phyloP scores from a whole-genome alignment of 495 filamentous ascomycete genomes.

The Penicillium waksmanii region DNA sequence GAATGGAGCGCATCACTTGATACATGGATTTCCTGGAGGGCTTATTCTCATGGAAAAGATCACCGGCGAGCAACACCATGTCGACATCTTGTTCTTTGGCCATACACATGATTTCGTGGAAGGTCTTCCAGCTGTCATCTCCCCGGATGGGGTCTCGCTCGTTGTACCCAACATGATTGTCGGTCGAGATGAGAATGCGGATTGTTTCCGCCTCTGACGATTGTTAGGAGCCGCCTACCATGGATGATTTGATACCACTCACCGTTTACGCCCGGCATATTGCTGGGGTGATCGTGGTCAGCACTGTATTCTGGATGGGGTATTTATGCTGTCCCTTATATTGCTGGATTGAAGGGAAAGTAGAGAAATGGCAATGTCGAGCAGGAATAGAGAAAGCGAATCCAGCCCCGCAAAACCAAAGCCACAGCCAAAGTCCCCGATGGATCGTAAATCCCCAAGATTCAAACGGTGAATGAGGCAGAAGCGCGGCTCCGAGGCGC shows the following conservation, averaged over 20 bases:
- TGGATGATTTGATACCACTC: constrained; percentile 2
- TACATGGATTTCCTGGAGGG: constrained; percentile 96
- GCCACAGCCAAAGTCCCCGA: not conserved
- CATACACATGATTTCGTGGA: constrained; percentile 93
- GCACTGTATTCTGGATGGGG: too few relatives aligned
- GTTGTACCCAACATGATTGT: constrained; percentile 96
- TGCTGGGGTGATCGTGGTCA: not conserved
- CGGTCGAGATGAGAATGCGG: constrained; percentile 89
- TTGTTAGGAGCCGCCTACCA: not conserved
- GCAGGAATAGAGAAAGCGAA: too few relatives aligned
- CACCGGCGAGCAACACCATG: constrained; percentile 93
- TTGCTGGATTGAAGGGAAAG: too few relatives aligned
- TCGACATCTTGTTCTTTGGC: constrained; percentile 88
- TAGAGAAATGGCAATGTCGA: too few relatives aligned
- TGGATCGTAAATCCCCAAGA: not conserved
- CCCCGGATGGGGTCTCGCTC: constrained; percentile 92
- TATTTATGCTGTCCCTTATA: too few relatives aligned
- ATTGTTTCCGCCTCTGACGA: constrained; percentile 79
- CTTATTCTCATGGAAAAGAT: constrained; percentile 98
- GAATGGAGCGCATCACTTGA: constrained; percentile 90
- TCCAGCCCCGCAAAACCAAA: too few relatives aligned
- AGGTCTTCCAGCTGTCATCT: constrained; percentile 95
- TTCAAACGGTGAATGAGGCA: not conserved
- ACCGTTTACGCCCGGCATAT: constrained; percentile 32
- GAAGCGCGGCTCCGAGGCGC: constrained; percentile 10